Evolutionary conservation across 2,329 filamentous ascomycete genomes (phyloP).

Genomic region (Escovopsis sp.): DNA sequence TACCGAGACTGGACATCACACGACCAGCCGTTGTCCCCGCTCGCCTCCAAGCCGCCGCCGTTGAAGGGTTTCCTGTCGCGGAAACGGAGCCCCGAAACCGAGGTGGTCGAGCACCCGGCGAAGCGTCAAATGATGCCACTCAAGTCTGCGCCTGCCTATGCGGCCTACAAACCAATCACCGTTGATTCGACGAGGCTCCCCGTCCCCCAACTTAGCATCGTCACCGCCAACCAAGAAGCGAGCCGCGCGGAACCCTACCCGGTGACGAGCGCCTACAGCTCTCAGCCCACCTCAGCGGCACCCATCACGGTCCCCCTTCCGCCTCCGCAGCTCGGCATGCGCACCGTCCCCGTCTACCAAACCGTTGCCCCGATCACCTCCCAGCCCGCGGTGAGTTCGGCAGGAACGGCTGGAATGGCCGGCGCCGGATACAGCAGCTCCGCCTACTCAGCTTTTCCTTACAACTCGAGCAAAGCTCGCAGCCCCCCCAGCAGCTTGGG

Average conservation of each 20-base stretch:
- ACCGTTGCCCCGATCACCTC: slow-evolving; percentile 28
- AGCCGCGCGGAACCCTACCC: slow-evolving; percentile 16
- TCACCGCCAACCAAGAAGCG: slow-evolving; percentile 29
- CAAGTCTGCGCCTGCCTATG: slow-evolving; percentile 8
- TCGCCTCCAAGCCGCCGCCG: slow-evolving; percentile 31
- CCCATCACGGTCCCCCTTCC: slow-evolving; percentile 39
- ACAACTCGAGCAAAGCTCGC: slow-evolving; percentile 33
- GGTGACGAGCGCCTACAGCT: slow-evolving; percentile 22
- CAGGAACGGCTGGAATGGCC: slow-evolving; percentile 10
- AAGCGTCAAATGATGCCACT: slow-evolving; percentile 28
- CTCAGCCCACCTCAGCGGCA: slow-evolving; percentile 21
- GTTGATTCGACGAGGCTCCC: slow-evolving; percentile 36
- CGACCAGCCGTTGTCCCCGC: slow-evolving; percentile 28
- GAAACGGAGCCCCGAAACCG: slow-evolving; percentile 37
- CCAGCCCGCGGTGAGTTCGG: slow-evolving; percentile 12
- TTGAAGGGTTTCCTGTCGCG: slow-evolving; percentile 24
- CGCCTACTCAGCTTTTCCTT: slow-evolving; percentile 16
- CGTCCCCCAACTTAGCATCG: slow-evolving; percentile 55
- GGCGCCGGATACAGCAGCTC: slow-evolving; percentile 11
- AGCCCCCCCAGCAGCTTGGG: slow-evolving; percentile 35
- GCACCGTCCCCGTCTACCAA: slow-evolving; percentile 67
- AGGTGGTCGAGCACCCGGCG: slow-evolving; percentile 36
- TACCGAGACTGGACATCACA: slow-evolving; percentile 23
- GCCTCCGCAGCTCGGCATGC: slow-evolving; percentile 42
- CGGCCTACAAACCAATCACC: not conserved